Base-by-base conservation (phyloP, 2,329 filamentous ascomycete species). In the Nemania abortiva region DNA sequence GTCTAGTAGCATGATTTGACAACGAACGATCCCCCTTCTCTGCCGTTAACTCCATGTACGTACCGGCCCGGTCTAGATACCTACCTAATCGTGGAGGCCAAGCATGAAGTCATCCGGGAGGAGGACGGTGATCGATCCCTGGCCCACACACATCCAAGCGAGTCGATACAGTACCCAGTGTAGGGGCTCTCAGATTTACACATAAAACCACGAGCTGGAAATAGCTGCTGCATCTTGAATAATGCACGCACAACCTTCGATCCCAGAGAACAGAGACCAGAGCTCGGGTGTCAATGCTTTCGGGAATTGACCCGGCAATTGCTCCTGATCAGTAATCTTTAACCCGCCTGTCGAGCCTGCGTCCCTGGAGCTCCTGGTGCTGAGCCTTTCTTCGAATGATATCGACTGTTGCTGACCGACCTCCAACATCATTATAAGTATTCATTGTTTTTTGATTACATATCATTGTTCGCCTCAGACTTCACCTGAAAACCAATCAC, bases 291-390 rank as follows among this genome's bases (percentile, higher is more conserved):
- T 45, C 61, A 61, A 64, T 65, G 34, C 53, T 18, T 18, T 37
- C 65, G 60, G 68, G 65, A 65, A 65, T 65, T 65, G 52, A 31
- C 6, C 57, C 65, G 68, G 68, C 61, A 68, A 70, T 67, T 70
- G 62, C 20, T 53, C 34, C 39, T 10, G 45, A 67, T 64, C 60
- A 69, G 47, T 70, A 60, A 70, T 70, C 66, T 57, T 61, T 20
- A 53, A 34, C 39, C 62, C 29, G 47, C 60, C 42, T 70, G 61
- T 67, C 52, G 45, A 58, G 24, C 65, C 64, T 45, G 47, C 58
- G 37, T 61, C 42, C 57, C 29, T 61, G 27, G 18, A 22, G 42
- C 39, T 11, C n/a, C 22, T 57, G 29, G n/a, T 24, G 3, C 27
- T 20, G 45, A 39, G 22, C 18, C 47, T 42, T 58, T 34, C 52